phyloP scores from a whole-genome alignment of 179 eudicot genomes.

The Spergularia azorica region DNA sequence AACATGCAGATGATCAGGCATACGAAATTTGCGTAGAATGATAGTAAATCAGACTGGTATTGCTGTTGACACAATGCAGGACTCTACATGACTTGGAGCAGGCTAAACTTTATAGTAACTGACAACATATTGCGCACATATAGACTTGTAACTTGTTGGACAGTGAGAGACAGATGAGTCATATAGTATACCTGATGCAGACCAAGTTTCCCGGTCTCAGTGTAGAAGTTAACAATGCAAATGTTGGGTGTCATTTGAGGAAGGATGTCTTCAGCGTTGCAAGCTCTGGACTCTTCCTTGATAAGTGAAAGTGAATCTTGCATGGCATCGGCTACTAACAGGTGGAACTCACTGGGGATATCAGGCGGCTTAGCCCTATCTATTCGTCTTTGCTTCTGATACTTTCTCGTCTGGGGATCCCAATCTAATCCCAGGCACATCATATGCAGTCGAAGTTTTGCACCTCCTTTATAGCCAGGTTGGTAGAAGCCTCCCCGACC shows the following conservation, averaged over 20 bases:
- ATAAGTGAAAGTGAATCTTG: conserved; percentile 45
- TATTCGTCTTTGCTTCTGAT: conserved; percentile 40
- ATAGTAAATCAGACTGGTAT: background rate
- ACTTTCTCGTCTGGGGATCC: conserved; percentile 71
- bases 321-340: conserved; percentile 53
- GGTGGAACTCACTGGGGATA: conserved; percentile 48
- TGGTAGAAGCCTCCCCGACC: conserved; percentile 77
- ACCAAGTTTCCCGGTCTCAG: conserved; percentile 66
- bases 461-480: conserved; percentile 63
- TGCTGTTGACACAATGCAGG: background rate
- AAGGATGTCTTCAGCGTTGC: conserved; percentile 39
- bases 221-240: conserved; percentile 72
- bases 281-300: conserved; percentile 7
- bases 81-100: no score
- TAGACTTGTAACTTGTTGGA: background rate
- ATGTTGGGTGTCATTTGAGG: conserved; percentile 58
- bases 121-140: no score
- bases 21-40: background rate
- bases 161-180: background rate
- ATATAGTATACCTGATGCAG: conserved; percentile 69
- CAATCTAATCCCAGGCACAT: conserved; percentile 87
- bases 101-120: background rate
- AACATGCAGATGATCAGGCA: background rate
- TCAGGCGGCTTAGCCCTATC: conserved; percentile 62
- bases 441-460: conserved; percentile 62